phyloP scores from a whole-genome alignment of 768 basidiomycete species.

The Peribolospora baueri region DNA sequence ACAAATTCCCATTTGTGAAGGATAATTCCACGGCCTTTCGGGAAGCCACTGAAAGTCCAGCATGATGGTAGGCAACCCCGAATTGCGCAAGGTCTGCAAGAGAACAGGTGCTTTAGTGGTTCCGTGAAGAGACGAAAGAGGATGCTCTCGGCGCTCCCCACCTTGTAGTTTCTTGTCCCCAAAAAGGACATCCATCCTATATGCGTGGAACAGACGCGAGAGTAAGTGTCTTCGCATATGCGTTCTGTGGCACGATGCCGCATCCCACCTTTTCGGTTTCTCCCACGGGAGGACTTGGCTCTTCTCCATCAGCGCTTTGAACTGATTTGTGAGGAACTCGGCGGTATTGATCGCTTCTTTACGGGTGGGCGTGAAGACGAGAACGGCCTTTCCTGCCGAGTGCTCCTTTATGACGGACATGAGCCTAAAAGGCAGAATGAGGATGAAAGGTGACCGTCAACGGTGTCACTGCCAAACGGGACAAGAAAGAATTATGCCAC shows the following conservation, averaged over 20 bases:
- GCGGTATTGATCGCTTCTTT: conserved; percentile 44
- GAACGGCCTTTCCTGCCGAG: conserved; percentile 52
- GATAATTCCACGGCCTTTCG: conserved; percentile 46
- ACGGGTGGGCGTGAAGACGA: conserved; percentile 72
- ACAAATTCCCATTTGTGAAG: conserved; percentile 27
- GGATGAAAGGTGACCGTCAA: no score
- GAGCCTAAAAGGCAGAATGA: conserved; percentile 17
- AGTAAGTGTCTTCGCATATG: conserved; percentile 7
- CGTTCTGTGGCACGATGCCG: neutral
- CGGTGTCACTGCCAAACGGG: no score
- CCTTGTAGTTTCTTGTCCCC: conserved; percentile 43
- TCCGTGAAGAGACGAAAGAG: neutral
- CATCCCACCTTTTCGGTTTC: neutral
- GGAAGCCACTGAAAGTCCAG: conserved; percentile 52
- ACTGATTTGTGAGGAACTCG: conserved; percentile 49
- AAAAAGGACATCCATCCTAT: conserved; percentile 27
- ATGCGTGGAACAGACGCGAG: conserved; percentile 22
- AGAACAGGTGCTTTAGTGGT: neutral
- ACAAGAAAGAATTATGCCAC: neutral
- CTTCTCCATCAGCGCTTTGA: conserved; percentile 30
- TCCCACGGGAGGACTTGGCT: conserved; percentile 8
- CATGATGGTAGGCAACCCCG: conserved; percentile 82
- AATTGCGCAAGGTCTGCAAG: conserved; percentile 33
- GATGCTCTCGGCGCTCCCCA: conserved; percentile 14
- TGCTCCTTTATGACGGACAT: conserved; percentile 49